Base-by-base conservation (phyloP, 2,329 filamentous ascomycete species). In the Alternaria ethzedia region DNA sequence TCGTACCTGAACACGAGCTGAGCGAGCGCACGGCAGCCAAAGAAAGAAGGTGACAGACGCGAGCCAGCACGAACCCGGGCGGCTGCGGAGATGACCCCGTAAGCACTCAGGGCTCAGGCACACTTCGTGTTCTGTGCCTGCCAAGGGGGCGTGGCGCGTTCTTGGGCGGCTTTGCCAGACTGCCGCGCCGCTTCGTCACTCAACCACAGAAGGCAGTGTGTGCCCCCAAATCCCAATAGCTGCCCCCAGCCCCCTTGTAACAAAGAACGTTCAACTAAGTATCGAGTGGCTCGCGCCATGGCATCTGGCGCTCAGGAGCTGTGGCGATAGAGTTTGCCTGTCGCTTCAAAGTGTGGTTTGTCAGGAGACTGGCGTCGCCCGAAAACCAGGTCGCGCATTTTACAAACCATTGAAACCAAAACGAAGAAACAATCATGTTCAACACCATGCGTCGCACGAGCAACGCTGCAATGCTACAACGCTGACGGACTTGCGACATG, bases 181-280 rank as follows among this genome's bases (percentile, higher is more conserved):
- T 54, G 43, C 57, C 57, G 57, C 57, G 57, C 49, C 57, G 50
- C 57, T 55, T 54, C 43, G 21, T 36, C 49, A 55, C 36, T 28
- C 25, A 32, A 54, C 47, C 47, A 41, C 28, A 32, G 49, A 52
- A 41, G 15, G 30, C 28, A 41, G 49, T 32, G 12, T 21, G 36
- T 41, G 36, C 30, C 28, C 30, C 30, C 44, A 17, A 36, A 36
- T 41, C 21, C 49, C 49, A 52, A 52, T 52, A 52, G 30, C 49
- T 32, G 20, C 49, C 9, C 43, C 43, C 36, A 17, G 36, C 20
- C 43, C 43, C 43, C 12, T 41, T 25, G 5, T 9, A 41, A 52
- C 49, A 52, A n/a, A 12, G 5, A 23, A 7, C 28, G 21, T 36
- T 41, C 49, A 41, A 5, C 30, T 41, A 52, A 6, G 5, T 23